Percentiles rank a stretch among this genome's conserved stretches.
These are phyloP conservation scores for Trichoderma sp. DNA, from an alignment of 2,329 filamentous ascomycete genomes.

Conservation along the genomic window DNA sequence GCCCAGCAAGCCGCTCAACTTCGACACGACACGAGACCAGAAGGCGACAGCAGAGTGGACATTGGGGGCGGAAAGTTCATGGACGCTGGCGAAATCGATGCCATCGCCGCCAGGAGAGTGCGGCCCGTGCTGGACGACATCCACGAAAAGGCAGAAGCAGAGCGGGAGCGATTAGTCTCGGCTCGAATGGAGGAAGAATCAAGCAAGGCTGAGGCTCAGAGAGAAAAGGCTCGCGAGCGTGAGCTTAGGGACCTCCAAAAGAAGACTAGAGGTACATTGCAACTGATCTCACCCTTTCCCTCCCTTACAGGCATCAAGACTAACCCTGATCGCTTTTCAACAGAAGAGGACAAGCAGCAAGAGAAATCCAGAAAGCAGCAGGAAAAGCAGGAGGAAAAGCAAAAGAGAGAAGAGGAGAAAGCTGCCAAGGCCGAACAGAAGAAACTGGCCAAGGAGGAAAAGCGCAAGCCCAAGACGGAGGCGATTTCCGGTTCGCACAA, in stretches of 20 bases:
- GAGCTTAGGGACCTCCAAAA: slow-evolving; percentile 53
- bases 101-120: slow-evolving; percentile 71
- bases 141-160: slow-evolving; percentile 69
- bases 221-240: slow-evolving; percentile 47
- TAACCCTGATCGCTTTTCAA: not conserved
- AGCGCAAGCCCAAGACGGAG: slow-evolving; percentile 41
- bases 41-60: slow-evolving; percentile 55
- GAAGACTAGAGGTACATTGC: slow-evolving; percentile 57
- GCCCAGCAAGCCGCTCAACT: slow-evolving; percentile 66
- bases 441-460: slow-evolving; percentile 48
- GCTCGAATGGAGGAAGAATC: slow-evolving; percentile 59
- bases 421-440: slow-evolving; percentile 53
- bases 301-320: not conserved
- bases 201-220: slow-evolving; percentile 49
- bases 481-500: slow-evolving; percentile 22
- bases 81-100: slow-evolving; percentile 72
- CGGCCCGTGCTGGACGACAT: slow-evolving; percentile 86
- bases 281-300: too few species aligned
- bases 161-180: slow-evolving; percentile 65
- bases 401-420: slow-evolving; percentile 52
- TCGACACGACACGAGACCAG: slow-evolving; percentile 58
- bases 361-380: slow-evolving; percentile 21
- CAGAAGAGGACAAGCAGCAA: slow-evolving; percentile 46
- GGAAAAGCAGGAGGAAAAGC: slow-evolving; percentile 33
- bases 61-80: slow-evolving; percentile 81